A percentile compares a stretch with the other conserved stretches of the same genome.
Evolutionary conservation across 1,284 basidiomycete species (phyloP).

Genomic region (Ceratobasidium sp.): DNA sequence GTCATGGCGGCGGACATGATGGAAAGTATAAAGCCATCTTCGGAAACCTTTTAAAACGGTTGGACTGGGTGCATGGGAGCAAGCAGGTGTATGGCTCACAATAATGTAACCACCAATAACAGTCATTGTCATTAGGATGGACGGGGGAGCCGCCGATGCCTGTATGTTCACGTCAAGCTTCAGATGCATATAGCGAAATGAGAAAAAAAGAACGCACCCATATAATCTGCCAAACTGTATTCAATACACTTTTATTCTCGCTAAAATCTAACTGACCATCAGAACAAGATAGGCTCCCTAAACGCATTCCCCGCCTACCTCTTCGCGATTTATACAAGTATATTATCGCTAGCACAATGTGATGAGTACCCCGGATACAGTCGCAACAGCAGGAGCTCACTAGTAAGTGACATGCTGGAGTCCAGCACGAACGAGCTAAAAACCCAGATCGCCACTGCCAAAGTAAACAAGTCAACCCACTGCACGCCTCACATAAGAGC

Average conservation of each 20-base stretch:
- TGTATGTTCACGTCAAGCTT: neutral
- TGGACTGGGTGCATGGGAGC: neutral
- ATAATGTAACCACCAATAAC: neutral
- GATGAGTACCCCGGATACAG: neutral
- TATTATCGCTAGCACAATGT: neutral
- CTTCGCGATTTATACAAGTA: neutral
- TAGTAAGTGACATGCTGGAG: neutral
- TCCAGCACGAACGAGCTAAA: constrained; percentile 12
- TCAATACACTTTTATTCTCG: neutral
- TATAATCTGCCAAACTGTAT: constrained; percentile 10
- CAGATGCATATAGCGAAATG: neutral
- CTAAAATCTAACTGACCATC: constrained; percentile 6
- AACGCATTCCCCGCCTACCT: neutral
- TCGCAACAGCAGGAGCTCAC: neutral
- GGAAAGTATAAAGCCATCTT: neutral
- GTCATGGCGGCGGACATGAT: constrained; percentile 4
- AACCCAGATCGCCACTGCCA: constrained; percentile 2
- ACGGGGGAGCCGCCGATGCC: constrained; percentile 21
- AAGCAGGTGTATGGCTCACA: neutral
- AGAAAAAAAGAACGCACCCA: neutral
- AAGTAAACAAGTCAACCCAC: neutral
- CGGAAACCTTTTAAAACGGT: neutral
- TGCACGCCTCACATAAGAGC: no score
- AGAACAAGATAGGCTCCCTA: neutral
- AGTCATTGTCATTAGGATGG: neutral